These are phyloP conservation scores for Vickermania spadyakhi DNA, from an alignment of 208 protist genomes.

Conservation along the genomic window DNA sequence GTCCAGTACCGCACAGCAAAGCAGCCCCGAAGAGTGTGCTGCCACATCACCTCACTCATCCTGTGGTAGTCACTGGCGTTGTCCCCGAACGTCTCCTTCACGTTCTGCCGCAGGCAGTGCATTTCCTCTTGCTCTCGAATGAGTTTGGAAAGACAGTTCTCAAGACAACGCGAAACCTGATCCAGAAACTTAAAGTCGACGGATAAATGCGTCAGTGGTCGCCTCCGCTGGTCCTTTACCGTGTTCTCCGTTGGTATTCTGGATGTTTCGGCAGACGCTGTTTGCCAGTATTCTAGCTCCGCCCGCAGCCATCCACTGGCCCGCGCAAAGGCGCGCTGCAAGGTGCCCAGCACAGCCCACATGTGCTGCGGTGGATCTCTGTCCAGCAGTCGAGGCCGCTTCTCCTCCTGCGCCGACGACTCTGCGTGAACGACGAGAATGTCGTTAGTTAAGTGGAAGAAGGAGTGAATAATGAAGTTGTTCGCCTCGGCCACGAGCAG, in stretches of 20 bases:
- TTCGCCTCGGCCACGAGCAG: constrained; percentile 50
- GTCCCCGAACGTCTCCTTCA: constrained; percentile 27
- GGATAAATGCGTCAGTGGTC: not conserved
- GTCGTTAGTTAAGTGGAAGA: constrained; percentile 43
- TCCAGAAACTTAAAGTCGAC: constrained; percentile 8
- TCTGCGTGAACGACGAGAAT: constrained; percentile 26
- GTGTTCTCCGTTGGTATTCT: too few species aligned
- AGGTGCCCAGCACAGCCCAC: constrained; percentile 31
- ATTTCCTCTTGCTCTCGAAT: constrained; percentile 47
- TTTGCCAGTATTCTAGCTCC: constrained; percentile 5
- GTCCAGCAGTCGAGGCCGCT: constrained; percentile 31
- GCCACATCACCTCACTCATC: constrained; percentile 39
- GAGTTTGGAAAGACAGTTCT: constrained; percentile 17
- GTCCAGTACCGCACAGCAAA: constrained; percentile 25
- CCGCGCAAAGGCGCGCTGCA: constrained; percentile 52
- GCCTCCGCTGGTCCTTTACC: not conserved
- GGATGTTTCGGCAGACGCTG: not conserved
- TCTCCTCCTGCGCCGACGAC: constrained; percentile 3
- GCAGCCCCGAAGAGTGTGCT: constrained; percentile 44
- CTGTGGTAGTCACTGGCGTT: constrained; percentile 34
- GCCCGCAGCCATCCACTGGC: constrained; percentile 23
- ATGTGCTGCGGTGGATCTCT: constrained; percentile 33
- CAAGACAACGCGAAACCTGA: constrained; percentile 20
- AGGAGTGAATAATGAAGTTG: constrained; percentile 44
- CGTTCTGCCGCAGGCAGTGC: constrained; percentile 17